Evolutionary conservation across 306 rosid species (phyloP).

Genomic region (Lagenaria siceraria): DNA sequence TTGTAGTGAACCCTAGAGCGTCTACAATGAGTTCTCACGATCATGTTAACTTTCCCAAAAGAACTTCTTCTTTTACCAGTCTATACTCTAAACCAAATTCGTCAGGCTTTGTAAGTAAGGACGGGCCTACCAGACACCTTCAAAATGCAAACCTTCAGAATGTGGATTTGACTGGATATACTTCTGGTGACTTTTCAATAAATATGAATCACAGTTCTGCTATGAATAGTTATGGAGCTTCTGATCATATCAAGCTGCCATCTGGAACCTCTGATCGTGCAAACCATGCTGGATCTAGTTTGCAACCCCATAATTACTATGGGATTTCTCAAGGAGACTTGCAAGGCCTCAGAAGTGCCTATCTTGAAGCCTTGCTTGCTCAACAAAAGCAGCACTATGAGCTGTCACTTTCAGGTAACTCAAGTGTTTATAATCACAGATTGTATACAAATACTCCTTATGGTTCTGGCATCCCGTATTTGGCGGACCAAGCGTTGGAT

Average conservation of each 20-base stretch:
- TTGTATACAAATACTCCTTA: slow-evolving; percentile 42
- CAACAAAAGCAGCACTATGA: slow-evolving; percentile 73
- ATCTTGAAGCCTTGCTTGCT: slow-evolving; percentile 57
- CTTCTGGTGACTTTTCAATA: slow-evolving; percentile 31
- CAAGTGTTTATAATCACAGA: slow-evolving; percentile 43
- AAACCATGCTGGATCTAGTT: slow-evolving; percentile 30
- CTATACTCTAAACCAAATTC: slow-evolving; percentile 49
- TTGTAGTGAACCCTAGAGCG: slow-evolving; percentile 29
- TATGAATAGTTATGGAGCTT: slow-evolving; percentile 32
- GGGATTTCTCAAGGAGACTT: slow-evolving; percentile 47
- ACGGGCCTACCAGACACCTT: slow-evolving; percentile 21
- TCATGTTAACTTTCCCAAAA: slow-evolving; percentile 43
- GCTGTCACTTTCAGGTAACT: slow-evolving; percentile 51
- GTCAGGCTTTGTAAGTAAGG: slow-evolving; percentile 30
- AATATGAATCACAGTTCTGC: slow-evolving; percentile 33
- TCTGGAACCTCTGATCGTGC: slow-evolving; percentile 54
- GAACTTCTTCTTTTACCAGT: slow-evolving; percentile 61
- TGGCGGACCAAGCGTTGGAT: slow-evolving; percentile 42
- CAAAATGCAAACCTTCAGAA: slow-evolving; percentile 26
- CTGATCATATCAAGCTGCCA: slow-evolving; percentile 32
- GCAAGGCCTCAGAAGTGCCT: slow-evolving; percentile 59
- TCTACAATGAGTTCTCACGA: slow-evolving; percentile 23
- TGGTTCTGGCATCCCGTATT: slow-evolving; percentile 53
- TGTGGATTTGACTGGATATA: slow-evolving; percentile 33
- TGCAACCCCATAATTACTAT: slow-evolving; percentile 37